Evolutionary conservation across 2,329 filamentous ascomycete species (phyloP).

Genomic region (Talaromyces rugulosus): DNA sequence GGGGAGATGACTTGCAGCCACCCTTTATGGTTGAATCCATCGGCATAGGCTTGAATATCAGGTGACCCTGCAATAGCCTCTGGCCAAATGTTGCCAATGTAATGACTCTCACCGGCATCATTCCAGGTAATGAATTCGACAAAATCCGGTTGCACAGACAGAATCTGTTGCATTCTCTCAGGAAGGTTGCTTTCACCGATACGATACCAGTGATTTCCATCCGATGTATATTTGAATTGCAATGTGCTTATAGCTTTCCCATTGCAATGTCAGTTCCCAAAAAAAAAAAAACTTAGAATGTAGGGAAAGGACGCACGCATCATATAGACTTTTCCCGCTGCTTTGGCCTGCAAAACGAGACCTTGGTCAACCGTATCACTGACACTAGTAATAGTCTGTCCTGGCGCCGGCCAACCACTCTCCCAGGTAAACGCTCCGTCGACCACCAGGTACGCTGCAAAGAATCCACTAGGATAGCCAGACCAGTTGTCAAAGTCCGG

Average conservation of each 20-base stretch:
- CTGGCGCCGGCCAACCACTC: slow-evolving; percentile 4
- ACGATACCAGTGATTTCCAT: slow-evolving; percentile 6
- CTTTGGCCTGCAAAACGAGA: not conserved
- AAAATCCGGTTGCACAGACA: slow-evolving; percentile 6
- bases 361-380: slow-evolving; percentile 1
- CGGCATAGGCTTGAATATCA: not conserved
- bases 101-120: slow-evolving; percentile 9
- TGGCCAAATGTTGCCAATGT: slow-evolving; percentile 6
- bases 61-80: slow-evolving; percentile 2
- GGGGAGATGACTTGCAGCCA: slow-evolving; percentile 4
- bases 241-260: not conserved
- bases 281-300: not conserved
- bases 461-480: slow-evolving; percentile 3
- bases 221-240: slow-evolving; percentile 8
- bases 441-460: slow-evolving; percentile 2
- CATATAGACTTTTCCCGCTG: slow-evolving; percentile 6
- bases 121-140: slow-evolving; percentile 11
- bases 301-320: not conserved
- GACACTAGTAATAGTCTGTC: not conserved
- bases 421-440: slow-evolving; percentile 7
- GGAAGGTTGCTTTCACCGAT: slow-evolving; percentile 5
- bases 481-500: slow-evolving; percentile 5
- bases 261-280: not conserved
- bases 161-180: slow-evolving; percentile 1
- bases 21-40: slow-evolving; percentile 9